Conservation (phyloP, 768 basidiomycete genomes). For the Tulasnella calospora region DNA sequence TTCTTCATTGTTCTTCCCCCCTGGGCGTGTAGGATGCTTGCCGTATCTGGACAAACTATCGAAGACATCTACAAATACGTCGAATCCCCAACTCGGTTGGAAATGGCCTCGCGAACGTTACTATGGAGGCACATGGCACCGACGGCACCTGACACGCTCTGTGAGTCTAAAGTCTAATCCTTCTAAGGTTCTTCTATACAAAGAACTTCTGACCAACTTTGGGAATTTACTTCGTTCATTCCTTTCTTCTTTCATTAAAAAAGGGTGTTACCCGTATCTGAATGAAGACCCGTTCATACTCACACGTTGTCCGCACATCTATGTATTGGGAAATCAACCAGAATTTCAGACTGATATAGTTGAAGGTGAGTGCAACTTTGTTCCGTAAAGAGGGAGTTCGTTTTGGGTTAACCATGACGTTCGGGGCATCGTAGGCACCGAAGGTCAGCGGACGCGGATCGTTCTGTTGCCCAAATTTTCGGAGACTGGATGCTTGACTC, state of each 20-base stretch:
- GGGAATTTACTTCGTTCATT: neutral
- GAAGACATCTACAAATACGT: constrained; percentile 96
- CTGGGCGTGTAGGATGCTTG: constrained; percentile 53
- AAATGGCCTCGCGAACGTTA: constrained; percentile 71
- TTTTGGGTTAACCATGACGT: neutral
- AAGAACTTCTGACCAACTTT: neutral
- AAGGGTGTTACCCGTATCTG: constrained; percentile 91
- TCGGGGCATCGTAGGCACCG: constrained; percentile 14
- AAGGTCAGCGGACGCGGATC: constrained; percentile 47
- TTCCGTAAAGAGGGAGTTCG: neutral
- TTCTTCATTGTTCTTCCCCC: neutral
- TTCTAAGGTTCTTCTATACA: neutral
- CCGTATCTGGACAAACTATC: constrained; percentile 88
- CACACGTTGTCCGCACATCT: constrained; percentile 78
- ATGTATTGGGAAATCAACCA: constrained; percentile 88
- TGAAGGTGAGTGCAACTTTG: constrained; percentile 36
- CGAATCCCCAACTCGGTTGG: constrained; percentile 55
- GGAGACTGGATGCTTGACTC: constrained; percentile 67
- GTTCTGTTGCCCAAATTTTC: constrained; percentile 78
- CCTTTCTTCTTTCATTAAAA: neutral
- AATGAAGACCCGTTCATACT: constrained; percentile 86
- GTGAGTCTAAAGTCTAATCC: constrained; percentile 33
- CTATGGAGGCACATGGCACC: constrained; percentile 97
- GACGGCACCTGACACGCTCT: constrained; percentile 95
- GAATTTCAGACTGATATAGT: constrained; percentile 72